A percentile compares a stretch with the other conserved stretches of the same genome.
Conservation (phyloP, 2,329 filamentous ascomycete species). For the Colletotrichum ledebouriae region DNA sequence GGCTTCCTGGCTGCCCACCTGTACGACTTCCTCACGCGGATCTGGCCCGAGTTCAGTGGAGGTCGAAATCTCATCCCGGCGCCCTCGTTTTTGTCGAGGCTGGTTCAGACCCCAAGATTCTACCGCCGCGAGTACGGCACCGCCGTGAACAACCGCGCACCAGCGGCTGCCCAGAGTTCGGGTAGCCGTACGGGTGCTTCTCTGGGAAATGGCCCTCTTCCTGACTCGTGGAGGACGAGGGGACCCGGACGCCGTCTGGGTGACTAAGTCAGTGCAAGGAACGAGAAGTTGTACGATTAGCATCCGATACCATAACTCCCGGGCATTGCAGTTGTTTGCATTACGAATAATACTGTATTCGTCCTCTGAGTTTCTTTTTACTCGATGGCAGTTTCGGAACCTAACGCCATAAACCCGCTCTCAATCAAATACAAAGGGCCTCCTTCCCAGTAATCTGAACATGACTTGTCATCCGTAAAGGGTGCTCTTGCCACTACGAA, state of each 20-base stretch:
- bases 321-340: slow-evolving; percentile 17
- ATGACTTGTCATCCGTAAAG: slow-evolving; percentile 49
- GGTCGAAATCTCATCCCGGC: slow-evolving; percentile 83
- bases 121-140: slow-evolving; percentile 73
- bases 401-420: not conserved
- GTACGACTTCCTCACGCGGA: slow-evolving; percentile 88
- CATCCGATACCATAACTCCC: slow-evolving; percentile 1
- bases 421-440: not conserved
- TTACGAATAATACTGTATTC: slow-evolving; percentile 40
- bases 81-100: slow-evolving; percentile 77
- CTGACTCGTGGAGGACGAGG: slow-evolving; percentile 74
- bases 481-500: slow-evolving; percentile 53
- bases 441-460: not conserved
- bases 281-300: not conserved
- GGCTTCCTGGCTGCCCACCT: slow-evolving; percentile 91
- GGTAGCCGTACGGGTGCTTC: slow-evolving; percentile 58
- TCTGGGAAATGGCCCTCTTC: slow-evolving; percentile 63
- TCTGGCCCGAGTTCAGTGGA: slow-evolving; percentile 91
- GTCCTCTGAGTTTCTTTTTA: slow-evolving; percentile 24
- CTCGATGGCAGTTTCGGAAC: not conserved
- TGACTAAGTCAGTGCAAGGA: not conserved
- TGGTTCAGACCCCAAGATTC: slow-evolving; percentile 68
- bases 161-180: slow-evolving; percentile 48
- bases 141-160: slow-evolving; percentile 59
- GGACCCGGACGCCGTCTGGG: slow-evolving; percentile 75